These are phyloP conservation scores for Leptomonas pyrrhocoris DNA, from an alignment of 208 protist genomes.

Conservation along the genomic window DNA sequence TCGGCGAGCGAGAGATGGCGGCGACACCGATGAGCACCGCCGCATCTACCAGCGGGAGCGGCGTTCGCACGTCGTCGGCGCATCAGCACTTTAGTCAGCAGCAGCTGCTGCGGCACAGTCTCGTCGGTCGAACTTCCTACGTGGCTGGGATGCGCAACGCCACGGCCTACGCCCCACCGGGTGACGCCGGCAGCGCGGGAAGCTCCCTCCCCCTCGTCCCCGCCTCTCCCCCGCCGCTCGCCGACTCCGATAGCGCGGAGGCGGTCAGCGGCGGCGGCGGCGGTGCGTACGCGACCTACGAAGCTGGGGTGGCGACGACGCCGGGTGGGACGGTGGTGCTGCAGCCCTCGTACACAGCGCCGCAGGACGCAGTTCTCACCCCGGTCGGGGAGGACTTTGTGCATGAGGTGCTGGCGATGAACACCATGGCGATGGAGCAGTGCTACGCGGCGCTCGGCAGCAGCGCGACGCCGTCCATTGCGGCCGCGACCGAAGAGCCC, in stretches of 20 bases:
- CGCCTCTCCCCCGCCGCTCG: neutral
- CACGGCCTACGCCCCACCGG: conserved; percentile 15
- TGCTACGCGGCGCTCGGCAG: conserved; percentile 43
- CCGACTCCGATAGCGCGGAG: neutral
- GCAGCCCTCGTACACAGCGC: neutral
- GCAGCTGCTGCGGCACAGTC: conserved; percentile 24
- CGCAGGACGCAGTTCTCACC: conserved; percentile 20
- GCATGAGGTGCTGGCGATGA: conserved; percentile 80
- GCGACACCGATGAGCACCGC: neutral
- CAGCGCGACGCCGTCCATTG: neutral
- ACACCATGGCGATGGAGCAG: conserved; percentile 83
- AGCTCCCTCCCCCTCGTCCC: neutral
- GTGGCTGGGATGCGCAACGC: conserved; percentile 25
- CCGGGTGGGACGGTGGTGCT: neutral
- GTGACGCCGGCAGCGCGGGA: neutral
- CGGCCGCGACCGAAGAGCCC: conserved; percentile 47
- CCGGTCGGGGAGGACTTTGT: conserved; percentile 58
- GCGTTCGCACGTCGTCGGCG: neutral
- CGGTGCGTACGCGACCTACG: neutral
- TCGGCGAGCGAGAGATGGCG: conserved; percentile 8
- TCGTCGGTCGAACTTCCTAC: conserved; percentile 19
- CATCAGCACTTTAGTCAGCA: conserved; percentile 25
- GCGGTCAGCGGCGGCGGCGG: too few species aligned
- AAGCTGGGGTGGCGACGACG: neutral
- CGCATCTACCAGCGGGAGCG: neutral